A percentile compares a stretch with the other conserved stretches of the same genome.
phyloP scores from a whole-genome alignment of 2,329 filamentous ascomycete species.

The Fusarium beomiforme region DNA sequence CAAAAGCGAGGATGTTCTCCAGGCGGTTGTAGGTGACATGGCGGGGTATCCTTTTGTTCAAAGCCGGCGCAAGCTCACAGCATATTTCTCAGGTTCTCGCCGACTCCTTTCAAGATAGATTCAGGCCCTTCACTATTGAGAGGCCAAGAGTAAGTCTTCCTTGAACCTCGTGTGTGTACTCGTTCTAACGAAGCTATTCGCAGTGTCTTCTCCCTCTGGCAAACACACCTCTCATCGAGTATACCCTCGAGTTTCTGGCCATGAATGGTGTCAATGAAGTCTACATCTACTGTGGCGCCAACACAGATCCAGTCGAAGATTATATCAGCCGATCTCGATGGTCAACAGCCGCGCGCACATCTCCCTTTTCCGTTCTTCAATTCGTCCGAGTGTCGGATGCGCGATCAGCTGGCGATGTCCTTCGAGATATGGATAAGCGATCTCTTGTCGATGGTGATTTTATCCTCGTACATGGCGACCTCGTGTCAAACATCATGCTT shows the following conservation, averaged over 20 bases:
- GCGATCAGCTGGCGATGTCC: conserved; percentile 89
- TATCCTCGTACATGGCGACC: conserved; percentile 89
- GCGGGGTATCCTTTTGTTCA: conserved; percentile 39
- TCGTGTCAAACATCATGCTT: conserved; percentile 90
- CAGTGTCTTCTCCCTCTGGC: conserved; percentile 93
- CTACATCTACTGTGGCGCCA: conserved; percentile 89
- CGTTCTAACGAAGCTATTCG: conserved; percentile 29
- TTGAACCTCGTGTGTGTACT: not conserved
- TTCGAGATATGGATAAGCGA: conserved; percentile 90
- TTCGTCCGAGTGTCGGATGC: conserved; percentile 87
- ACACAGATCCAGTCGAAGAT: conserved; percentile 85
- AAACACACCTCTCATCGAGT: conserved; percentile 95
- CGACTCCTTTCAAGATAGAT: conserved; percentile 94
- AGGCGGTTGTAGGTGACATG: conserved; percentile 61
- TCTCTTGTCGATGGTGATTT: conserved; percentile 91
- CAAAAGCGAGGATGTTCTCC: conserved; percentile 67
- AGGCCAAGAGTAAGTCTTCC: conserved; percentile 76
- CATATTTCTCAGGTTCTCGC: conserved; percentile 74
- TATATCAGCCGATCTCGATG: conserved; percentile 84
- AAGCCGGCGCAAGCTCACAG: conserved; percentile 35
- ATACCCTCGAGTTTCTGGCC: conserved; percentile 94
- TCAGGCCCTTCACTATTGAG: conserved; percentile 88
- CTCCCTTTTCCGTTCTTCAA: conserved; percentile 80
- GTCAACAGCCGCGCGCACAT: conserved; percentile 65
- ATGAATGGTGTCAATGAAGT: conserved; percentile 96